Base-by-base conservation (phyloP, 257 asterid species). In the Cruciata laevipes region DNA sequence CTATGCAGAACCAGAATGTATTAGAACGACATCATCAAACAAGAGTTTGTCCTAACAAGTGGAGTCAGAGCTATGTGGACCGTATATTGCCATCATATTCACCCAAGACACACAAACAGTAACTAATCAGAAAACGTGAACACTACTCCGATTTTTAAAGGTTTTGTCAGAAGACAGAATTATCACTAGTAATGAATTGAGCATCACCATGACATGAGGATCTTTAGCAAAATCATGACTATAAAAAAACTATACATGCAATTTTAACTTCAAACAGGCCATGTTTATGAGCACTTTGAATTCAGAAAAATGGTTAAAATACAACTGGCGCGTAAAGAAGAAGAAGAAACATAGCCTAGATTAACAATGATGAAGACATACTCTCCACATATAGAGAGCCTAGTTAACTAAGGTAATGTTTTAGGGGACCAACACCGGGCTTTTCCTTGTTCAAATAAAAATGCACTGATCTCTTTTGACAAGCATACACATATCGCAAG, bases 1-100 rank as follows among this genome's bases (percentile, higher is more conserved):
- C 86, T 83, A 35, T 75, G 70, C 67, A 33, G 57, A 32, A 62
- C 61, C 60, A 71, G 51, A 13, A 75, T 17, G 51, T 17, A 75
- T 17, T 44, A 59, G 38, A 20, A 64, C 30, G 69, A 42, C 76
- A 70, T 14, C 27, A 47, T 47, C 0, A 16, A 47, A 47, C 55
- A 0, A 47, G 21, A 17, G 8, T 47, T 14, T 17, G 11, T 47
- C 55, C 20, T 47, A 47, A 47, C 55, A 47, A 47, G 55, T 47
- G n/a, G 20, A 44, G 53, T 44, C 53, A 44, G 53, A 44, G 53
- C 53, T 40, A 40, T 40, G 11, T 40, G 49, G 49, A 40, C 11
- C 17, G 4, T 40, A 11, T 12, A 42, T 3, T 42, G 5, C 51
- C 51, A 42, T 42, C 17, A 42, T 42, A 42, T 42, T 42, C 51